Percentiles rank a stretch among this genome's conserved stretches.
phyloP scores from a whole-genome alignment of 2,329 filamentous ascomycete genomes.

The Fusarium sp. region DNA sequence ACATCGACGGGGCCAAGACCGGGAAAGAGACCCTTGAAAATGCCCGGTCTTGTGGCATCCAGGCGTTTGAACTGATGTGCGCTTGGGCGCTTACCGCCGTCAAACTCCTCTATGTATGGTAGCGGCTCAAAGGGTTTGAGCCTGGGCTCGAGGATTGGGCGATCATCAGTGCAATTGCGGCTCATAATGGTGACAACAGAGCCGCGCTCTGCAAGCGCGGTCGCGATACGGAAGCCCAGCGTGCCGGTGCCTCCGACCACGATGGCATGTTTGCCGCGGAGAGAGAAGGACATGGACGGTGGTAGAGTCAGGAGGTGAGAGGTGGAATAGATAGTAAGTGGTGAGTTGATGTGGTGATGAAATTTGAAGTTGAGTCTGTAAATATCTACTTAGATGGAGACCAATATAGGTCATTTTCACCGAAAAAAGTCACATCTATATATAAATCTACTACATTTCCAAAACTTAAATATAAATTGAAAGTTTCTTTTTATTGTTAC shows the following conservation, averaged over 20 bases:
- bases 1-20: constrained; percentile 61
- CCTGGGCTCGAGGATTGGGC: constrained; percentile 54
- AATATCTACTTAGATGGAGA: constrained; percentile 2
- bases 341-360: constrained; percentile 12
- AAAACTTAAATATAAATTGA: background rate
- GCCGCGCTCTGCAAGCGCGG: constrained; percentile 72
- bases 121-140: constrained; percentile 44
- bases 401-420: background rate
- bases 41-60: constrained; percentile 48
- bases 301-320: background rate
- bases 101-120: background rate
- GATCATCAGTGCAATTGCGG: constrained; percentile 63
- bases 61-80: constrained; percentile 53
- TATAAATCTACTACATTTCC: background rate
- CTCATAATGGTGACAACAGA: constrained; percentile 72
- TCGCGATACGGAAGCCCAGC: constrained; percentile 77
- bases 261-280: constrained; percentile 66
- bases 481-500: no score
- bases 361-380: constrained; percentile 16
- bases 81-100: constrained; percentile 28
- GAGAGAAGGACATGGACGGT: constrained; percentile 47
- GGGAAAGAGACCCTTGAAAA: constrained; percentile 51
- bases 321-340: background rate
- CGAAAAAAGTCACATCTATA: background rate
- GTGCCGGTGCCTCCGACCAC: constrained; percentile 78